Percentiles rank a stretch among this genome's conserved stretches.
These are phyloP conservation scores for Mycena pura DNA, from an alignment of 768 basidiomycete genomes.

Conservation along the genomic window DNA sequence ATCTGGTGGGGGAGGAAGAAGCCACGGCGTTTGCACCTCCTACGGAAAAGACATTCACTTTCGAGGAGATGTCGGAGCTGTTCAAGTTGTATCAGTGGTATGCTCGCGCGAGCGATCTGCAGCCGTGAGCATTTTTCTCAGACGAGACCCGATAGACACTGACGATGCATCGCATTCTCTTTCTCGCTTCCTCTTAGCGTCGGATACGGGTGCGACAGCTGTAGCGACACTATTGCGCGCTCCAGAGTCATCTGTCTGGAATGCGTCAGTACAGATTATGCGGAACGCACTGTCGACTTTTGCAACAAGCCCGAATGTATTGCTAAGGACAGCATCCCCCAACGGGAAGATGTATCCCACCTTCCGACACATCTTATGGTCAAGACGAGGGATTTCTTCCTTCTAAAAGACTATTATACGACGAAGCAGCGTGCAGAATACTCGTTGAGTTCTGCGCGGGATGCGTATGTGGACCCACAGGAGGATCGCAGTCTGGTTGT, in stretches of 20 bases:
- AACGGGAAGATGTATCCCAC: neutral
- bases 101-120: neutral
- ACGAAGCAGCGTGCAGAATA: neutral
- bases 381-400: constrained; percentile 3
- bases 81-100: constrained; percentile 10
- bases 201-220: constrained; percentile 4
- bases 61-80: constrained; percentile 2
- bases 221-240: neutral
- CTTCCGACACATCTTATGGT: constrained; percentile 6
- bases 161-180: no score
- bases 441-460: neutral
- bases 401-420: constrained; percentile 5
- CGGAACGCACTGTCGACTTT: constrained; percentile 8
- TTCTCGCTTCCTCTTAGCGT: neutral
- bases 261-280: constrained; percentile 1
- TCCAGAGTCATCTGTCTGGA: constrained; percentile 16
- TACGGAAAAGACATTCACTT: neutral
- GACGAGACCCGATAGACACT: no score
- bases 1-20: neutral
- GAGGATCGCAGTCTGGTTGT: neutral
- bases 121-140: constrained; percentile 4
- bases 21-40: constrained; percentile 1
- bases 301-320: constrained; percentile 16
- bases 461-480: neutral
- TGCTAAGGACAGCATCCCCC: neutral